phyloP scores from a whole-genome alignment of 768 basidiomycete species.

The Rhizopogon salebrosus region DNA sequence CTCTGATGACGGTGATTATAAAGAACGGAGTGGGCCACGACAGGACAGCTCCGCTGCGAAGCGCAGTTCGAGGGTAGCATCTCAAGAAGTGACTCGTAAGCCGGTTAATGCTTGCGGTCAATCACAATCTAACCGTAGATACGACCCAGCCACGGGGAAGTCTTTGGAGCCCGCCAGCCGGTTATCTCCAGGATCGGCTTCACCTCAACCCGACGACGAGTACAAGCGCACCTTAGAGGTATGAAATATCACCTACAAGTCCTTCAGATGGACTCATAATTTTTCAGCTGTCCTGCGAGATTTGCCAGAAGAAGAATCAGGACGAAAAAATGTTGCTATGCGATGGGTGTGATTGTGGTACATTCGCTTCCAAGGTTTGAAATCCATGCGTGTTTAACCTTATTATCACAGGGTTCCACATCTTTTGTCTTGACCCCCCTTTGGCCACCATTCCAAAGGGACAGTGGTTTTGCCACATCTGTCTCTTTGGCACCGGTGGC shows the following conservation, averaged over 20 bases:
- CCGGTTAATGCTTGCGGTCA: slow-evolving; percentile 1
- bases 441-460: slow-evolving; percentile 81
- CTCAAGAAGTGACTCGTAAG: slow-evolving; percentile 43
- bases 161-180: slow-evolving; percentile 16
- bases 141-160: slow-evolving; percentile 31
- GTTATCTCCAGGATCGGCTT: slow-evolving; percentile 17
- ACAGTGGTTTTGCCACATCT: slow-evolving; percentile 94
- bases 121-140: neutral
- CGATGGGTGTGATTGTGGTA: slow-evolving; percentile 81
- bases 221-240: slow-evolving; percentile 50
- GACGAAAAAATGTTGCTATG: slow-evolving; percentile 91
- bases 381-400: slow-evolving; percentile 8
- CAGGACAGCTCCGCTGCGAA: slow-evolving; percentile 38
- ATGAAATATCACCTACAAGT: slow-evolving; percentile 20
- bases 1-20: slow-evolving; percentile 68
- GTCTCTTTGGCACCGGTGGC: slow-evolving; percentile 85
- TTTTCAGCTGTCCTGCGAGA: slow-evolving; percentile 79
- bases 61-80: slow-evolving; percentile 46
- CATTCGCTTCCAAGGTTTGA: slow-evolving; percentile 14
- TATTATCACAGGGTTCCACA: slow-evolving; percentile 76
- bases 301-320: slow-evolving; percentile 85
- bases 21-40: slow-evolving; percentile 44
- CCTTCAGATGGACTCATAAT: slow-evolving; percentile 15
- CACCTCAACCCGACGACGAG: slow-evolving; percentile 29
- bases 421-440: slow-evolving; percentile 94